Base-by-base conservation (phyloP, 2,329 filamentous ascomycete species). In the Aureobasidium musti region DNA sequence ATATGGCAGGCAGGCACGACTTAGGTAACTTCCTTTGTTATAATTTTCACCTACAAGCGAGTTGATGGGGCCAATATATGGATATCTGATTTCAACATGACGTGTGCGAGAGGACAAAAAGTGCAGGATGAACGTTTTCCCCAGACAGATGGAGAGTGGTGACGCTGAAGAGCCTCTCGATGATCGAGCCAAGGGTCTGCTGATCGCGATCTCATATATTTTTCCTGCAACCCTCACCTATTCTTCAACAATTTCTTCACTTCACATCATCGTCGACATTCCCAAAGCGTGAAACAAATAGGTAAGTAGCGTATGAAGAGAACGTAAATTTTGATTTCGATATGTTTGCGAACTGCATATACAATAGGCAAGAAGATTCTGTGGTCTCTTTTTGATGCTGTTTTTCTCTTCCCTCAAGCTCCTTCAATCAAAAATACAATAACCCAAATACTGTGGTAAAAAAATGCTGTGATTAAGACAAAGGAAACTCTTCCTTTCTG, bases 311-410 rank as follows among this genome's bases (percentile, higher is more conserved):
- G 19, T 21, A 13, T 17, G 47, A 41, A 63, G 60, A 63, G 60
- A 63, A 63, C 17, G 35, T 63, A 33, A 33, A 21, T 26, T 39
- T 28, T 8, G 37, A 52, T 52, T 60, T 43, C 26, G 28, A 49
- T 61, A 50, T 63, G 45, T 63, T 26, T 63, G 47, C 60, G 60
- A 13, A 63, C 60, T 63, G 47, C 60, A 63, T 63, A 50, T 30
- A 52, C 60, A 63, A 21, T 49, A 47, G 41, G 43, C 37, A 61
- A 63, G 49, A 52, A 63, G 41, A 63, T 63, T 30, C 60, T 41
- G 60, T 43, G 21, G 47, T 63, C 47, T 63, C 60, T 52, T 41
- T 41, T 21, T 14, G 21, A 52, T 41, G 47, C 57, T 47, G 30
- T 33, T 14, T 35, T 28, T 50, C 6, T 50, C 23, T 50, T 14